Evolutionary conservation across 2,329 filamentous ascomycete genomes (phyloP).

Genomic region (Helotiales sp.): DNA sequence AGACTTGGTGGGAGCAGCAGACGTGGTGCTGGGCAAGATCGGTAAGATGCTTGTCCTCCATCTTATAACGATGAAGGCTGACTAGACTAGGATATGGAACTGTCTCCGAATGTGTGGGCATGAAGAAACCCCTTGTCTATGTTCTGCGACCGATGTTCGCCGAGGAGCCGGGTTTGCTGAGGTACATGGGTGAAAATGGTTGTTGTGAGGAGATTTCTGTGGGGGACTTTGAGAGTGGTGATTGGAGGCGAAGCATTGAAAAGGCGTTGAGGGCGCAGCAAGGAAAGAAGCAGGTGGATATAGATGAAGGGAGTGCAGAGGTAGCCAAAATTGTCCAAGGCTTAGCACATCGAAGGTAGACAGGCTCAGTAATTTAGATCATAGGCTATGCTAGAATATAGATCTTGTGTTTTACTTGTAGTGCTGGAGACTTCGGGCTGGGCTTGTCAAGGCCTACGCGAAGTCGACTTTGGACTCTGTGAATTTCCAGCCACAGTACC

Average conservation of each 20-base stretch:
- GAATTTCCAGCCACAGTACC: too few relatives aligned
- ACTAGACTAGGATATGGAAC: slow-evolving; percentile 8
- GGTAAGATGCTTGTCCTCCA: background rate
- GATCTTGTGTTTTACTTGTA: too few relatives aligned
- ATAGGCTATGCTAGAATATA: background rate
- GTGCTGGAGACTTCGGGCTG: too few relatives aligned
- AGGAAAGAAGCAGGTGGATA: too few relatives aligned
- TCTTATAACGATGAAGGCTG: background rate
- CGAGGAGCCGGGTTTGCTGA: slow-evolving; percentile 9
- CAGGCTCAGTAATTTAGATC: background rate
- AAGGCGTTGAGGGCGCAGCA: background rate
- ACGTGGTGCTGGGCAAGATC: slow-evolving; percentile 7
- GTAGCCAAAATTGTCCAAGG: background rate
- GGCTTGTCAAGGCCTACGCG: too few relatives aligned
- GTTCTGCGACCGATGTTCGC: slow-evolving; percentile 12
- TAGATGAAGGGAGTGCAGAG: background rate
- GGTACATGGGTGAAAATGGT: slow-evolving; percentile 1
- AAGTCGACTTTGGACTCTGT: too few relatives aligned
- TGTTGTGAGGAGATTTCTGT: slow-evolving; percentile 11
- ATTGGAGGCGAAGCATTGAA: background rate
- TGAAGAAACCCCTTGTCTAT: slow-evolving; percentile 11
- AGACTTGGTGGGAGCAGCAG: slow-evolving; percentile 4
- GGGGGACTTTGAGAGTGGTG: background rate
- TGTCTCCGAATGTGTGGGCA: slow-evolving; percentile 14
- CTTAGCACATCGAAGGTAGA: background rate